Base-by-base conservation (phyloP, 352 stramenopile genomes). In the Phytophthora sp. region DNA sequence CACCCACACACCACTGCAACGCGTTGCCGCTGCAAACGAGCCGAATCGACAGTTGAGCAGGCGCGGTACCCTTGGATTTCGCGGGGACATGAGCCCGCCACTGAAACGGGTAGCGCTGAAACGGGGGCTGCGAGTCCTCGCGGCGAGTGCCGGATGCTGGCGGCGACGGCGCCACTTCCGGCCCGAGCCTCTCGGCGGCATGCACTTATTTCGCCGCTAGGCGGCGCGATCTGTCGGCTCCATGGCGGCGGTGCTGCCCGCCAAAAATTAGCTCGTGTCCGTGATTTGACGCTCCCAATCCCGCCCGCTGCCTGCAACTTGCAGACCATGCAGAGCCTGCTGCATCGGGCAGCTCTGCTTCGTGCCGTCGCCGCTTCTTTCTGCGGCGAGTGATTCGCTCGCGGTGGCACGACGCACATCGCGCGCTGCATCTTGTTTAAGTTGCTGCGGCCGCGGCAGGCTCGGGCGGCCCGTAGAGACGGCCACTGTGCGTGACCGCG, bases 231-330 rank as follows among this genome's bases (percentile, higher is more conserved):
- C 53, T 42, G 45, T 26, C 20, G 12, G 38, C 18, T 30, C 18
- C 41, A 48, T 48, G 26, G 51, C 13, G 2, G 20, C 39, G 42
- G 38, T 42, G 23, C 17, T 51, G 27, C 24, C 31, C 31, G 42
- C 13, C 23, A 32, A 55, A 62, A 64, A 42, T 63, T 58, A 30
- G 13, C 42, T 52, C 44, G 45, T 64, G 43, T 43, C 27, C 17
- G 24, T 28, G 54, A 63, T 57, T 57, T 64, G 55, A 18, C 27
- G 7, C 23, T 67, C 51, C 62, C 59, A 62, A 62, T 67, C 59
- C 23, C 12, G 34, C 17, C 41, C 17, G n/a, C 4, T 26, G 17
- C 8, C 15, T 41, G 46, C 46, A 62, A 54, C 23, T 12, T 62
- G 37, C 52, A 24, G 15, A 24, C 13, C 41, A 24, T 13, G n/a